Percentiles rank a stretch among this genome's conserved stretches.
These are phyloP conservation scores for Mollisiaceae sp. DNA, from an alignment of 2,329 filamentous ascomycete species.

Conservation along the genomic window DNA sequence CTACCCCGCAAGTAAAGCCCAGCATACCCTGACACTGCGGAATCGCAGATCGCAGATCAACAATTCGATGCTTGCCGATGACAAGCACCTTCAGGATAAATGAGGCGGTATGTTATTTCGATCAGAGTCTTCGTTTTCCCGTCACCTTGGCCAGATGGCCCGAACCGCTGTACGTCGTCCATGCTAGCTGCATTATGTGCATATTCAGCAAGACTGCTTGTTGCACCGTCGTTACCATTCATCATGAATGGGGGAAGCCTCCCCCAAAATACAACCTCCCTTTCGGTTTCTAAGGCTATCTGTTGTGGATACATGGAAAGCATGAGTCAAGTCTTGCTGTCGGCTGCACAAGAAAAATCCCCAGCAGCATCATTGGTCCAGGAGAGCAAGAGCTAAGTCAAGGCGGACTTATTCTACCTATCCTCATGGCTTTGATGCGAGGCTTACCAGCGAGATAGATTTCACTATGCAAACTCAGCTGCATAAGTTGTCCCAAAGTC, in stretches of 20 bases:
- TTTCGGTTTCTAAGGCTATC: background rate
- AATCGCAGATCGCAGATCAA: background rate
- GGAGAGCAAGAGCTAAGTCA: background rate
- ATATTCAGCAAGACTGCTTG: background rate
- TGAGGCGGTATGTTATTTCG: background rate
- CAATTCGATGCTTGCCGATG: background rate
- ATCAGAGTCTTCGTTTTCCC: background rate
- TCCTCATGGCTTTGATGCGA: background rate
- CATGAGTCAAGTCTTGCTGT: conserved; percentile 9
- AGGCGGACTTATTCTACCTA: background rate
- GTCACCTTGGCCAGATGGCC: background rate
- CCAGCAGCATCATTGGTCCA: background rate
- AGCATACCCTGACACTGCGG: background rate
- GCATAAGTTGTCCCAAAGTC: background rate
- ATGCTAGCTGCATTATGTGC: background rate
- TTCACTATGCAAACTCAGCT: background rate
- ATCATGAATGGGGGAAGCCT: background rate
- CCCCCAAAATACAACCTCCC: background rate
- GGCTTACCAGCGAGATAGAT: conserved; percentile 7
- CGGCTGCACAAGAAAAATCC: background rate
- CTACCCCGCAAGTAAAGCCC: background rate
- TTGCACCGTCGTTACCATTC: background rate
- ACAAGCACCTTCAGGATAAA: background rate
- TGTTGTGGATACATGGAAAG: background rate
- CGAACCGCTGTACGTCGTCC: too few relatives aligned